phyloP scores from a whole-genome alignment of 2,329 filamentous ascomycete genomes.

The Alternaria sp. region DNA sequence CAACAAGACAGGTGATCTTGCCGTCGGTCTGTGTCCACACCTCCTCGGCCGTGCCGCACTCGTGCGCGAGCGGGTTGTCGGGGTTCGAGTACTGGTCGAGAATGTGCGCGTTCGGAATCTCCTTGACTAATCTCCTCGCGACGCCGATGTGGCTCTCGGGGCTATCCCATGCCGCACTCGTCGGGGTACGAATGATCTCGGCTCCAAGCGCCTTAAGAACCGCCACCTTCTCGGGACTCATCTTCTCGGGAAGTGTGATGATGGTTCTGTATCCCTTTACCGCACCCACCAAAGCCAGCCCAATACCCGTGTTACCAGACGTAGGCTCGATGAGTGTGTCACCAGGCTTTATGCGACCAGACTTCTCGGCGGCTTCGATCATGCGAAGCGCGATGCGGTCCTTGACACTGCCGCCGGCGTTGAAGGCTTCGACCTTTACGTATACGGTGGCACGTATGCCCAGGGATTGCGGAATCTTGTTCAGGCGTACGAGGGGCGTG shows the following conservation, averaged over 20 bases:
- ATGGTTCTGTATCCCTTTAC: constrained; percentile 99
- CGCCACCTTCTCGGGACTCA: constrained; percentile 97
- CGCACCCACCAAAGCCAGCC: constrained; percentile 88
- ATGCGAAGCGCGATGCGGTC: constrained; percentile 95
- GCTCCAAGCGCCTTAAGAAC: constrained; percentile 92
- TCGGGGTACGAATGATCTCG: constrained; percentile 97
- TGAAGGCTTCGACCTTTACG: constrained; percentile 91
- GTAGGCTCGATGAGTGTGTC: constrained; percentile 98
- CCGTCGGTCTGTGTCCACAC: constrained; percentile 92
- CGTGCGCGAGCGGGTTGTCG: constrained; percentile 93
- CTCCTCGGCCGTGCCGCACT: constrained; percentile 92
- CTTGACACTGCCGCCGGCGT: constrained; percentile 91
- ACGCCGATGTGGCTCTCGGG: constrained; percentile 98
- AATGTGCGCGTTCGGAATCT: constrained; percentile 96
- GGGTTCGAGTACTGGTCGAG: constrained; percentile 93
- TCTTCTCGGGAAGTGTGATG: constrained; percentile 98
- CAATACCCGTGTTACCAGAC: constrained; percentile 97
- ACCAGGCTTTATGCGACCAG: constrained; percentile 92
- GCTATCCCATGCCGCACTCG: constrained; percentile 90
- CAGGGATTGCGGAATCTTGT: constrained; percentile 88
- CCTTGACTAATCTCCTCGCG: constrained; percentile 85
- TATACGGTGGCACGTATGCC: constrained; percentile 90
- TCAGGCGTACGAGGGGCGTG: constrained; percentile 92
- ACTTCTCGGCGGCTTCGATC: constrained; percentile 93
- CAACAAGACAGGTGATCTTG: constrained; percentile 81